Evolutionary conservation across 495 filamentous ascomycete genomes (phyloP).

Genomic region (Bathelium albidoporum): DNA sequence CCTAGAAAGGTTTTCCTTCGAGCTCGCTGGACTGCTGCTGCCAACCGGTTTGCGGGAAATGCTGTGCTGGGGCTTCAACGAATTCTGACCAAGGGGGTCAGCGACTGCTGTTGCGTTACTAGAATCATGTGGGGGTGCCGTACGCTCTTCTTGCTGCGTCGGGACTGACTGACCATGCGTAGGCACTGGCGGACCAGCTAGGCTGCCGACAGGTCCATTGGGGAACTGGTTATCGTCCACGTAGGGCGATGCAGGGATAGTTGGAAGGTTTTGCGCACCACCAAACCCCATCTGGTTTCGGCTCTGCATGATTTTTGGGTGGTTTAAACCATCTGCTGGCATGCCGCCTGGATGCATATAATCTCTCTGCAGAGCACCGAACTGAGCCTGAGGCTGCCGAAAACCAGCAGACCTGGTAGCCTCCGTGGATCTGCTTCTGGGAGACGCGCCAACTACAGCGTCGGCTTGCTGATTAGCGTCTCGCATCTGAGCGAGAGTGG

Average conservation of each 20-base stretch:
- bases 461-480: constrained; percentile 41
- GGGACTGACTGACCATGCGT: constrained; percentile 5
- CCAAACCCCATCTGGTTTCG: neutral
- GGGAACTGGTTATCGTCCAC: constrained; percentile 13
- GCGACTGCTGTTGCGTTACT: neutral
- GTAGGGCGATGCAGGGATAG: constrained; percentile 31
- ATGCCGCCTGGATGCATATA: neutral
- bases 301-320: constrained; percentile 1
- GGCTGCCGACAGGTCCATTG: neutral
- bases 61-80: constrained; percentile 1
- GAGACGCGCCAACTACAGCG: neutral
- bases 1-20: constrained; percentile 5
- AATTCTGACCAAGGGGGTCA: neutral
- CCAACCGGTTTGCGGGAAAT: constrained; percentile 8
- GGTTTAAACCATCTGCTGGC: neutral
- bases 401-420: neutral
- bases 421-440: neutral
- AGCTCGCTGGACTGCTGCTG: constrained; percentile 2
- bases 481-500: constrained; percentile 66
- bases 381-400: neutral
- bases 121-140: neutral
- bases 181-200: constrained; percentile 1
- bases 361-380: neutral
- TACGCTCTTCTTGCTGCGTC: constrained; percentile 3
- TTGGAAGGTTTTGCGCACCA: constrained; percentile 16